A percentile compares a stretch with the other conserved stretches of the same genome.
Evolutionary conservation across 768 basidiomycete species (phyloP).

Genomic region (Hortiboletus campestris): DNA sequence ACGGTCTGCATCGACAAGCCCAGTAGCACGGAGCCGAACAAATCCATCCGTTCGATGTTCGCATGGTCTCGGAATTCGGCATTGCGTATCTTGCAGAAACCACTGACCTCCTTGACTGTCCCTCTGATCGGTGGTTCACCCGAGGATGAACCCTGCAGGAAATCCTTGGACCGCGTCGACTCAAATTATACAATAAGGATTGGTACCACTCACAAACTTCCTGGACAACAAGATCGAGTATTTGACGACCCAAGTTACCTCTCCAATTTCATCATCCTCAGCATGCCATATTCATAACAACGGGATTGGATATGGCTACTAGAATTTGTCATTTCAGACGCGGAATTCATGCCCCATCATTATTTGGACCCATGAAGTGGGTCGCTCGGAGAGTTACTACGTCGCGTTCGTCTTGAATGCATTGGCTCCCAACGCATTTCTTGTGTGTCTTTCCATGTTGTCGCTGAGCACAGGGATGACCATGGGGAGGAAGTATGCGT

Average conservation of each 20-base stretch:
- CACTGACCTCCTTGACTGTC: background rate
- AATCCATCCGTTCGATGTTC: conserved; percentile 23
- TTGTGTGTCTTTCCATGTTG: conserved; percentile 10
- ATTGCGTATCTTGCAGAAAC: conserved; percentile 11
- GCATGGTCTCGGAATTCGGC: conserved; percentile 18
- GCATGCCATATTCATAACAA: too few species aligned
- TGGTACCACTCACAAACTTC: conserved; percentile 9
- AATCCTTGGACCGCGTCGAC: conserved; percentile 7
- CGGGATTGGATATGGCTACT: too few species aligned
- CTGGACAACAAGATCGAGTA: conserved; percentile 7
- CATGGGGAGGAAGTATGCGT: background rate
- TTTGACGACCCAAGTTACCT: too few species aligned
- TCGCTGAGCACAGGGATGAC: background rate
- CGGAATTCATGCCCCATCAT: too few species aligned
- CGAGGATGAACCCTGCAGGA: conserved; percentile 8
- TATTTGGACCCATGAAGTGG: too few species aligned
- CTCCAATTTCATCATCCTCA: too few species aligned
- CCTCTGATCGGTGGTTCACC: conserved; percentile 16
- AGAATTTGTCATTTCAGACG: too few species aligned
- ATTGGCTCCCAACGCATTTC: conserved; percentile 21
- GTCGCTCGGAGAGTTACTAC: too few species aligned
- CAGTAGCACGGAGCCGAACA: conserved; percentile 19
- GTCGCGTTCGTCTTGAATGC: conserved; percentile 18
- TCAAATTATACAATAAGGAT: conserved; percentile 13
- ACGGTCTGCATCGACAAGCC: conserved; percentile 18